Evolutionary conservation across 2,329 filamentous ascomycete genomes (phyloP), one percentile per base, ranked within the genome.

Genomic region (Helicocarpus griseus): DNA sequence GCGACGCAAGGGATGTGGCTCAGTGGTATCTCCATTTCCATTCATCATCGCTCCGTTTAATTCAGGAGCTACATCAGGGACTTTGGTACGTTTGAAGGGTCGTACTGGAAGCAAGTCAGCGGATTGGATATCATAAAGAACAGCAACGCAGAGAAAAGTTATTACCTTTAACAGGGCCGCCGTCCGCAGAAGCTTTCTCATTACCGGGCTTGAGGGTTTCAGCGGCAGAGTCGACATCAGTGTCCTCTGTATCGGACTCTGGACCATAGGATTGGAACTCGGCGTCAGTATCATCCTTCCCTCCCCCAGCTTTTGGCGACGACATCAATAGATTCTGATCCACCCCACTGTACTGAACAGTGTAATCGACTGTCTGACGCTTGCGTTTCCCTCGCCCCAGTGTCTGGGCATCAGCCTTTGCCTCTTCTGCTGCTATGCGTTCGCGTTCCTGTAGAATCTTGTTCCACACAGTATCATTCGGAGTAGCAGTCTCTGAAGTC

Each of bases 401-500:
- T n/a, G 80, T 80, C 65, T 94, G 81, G 46, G 82, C 77, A 53
- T 83, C 81, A 14, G 73, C 76, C 31, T 82, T 82, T 6, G 83
- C 82, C 60, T 89, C 83, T 51, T 81, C 81, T n/a, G 80, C 78
- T 2, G 89, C 90, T 50, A 85, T 82, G 39, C 80, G 82, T 66
- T 95, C 88, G 56, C 93, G 83, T 63, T 94, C 81, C 49, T 83
- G 82, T 33, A 98, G 74, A 54, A 98, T 96, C 60, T 84, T 85
- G 50, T 95, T 89, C 94, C 94, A 98, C 0, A 94, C 81, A 33
- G 81, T 83, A 13, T 80, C 77, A 60, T 83, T 83, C 8, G 83
- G 75, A 6, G 75, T 66, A 4, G 77, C 73, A 5, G 79, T 77
- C 24, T 79, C 73, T 2, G 62, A 57, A 38, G 76, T 74, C 41